These are phyloP conservation scores for Neoascochyta sp. DNA, from an alignment of 2,329 filamentous ascomycete species.

Conservation along the genomic window DNA sequence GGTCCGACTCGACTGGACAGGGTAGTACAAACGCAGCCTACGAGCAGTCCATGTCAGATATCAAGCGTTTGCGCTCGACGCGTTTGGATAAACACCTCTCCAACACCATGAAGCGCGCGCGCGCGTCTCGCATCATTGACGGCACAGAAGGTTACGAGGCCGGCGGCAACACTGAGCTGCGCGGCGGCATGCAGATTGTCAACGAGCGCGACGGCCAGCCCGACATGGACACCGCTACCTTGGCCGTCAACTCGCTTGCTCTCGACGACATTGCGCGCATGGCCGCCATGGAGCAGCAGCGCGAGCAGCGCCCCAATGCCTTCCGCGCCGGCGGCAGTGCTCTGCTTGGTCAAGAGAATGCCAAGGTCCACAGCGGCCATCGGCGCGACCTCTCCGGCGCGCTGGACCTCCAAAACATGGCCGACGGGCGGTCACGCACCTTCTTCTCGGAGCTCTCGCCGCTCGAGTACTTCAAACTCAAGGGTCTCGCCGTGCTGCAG, in stretches of 20 bases:
- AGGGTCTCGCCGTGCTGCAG: slow-evolving; percentile 88
- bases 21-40: slow-evolving; percentile 63
- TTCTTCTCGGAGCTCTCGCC: slow-evolving; percentile 97
- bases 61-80: slow-evolving; percentile 85
- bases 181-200: slow-evolving; percentile 68
- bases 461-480: slow-evolving; percentile 94
- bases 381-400: slow-evolving; percentile 63
- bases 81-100: slow-evolving; percentile 92
- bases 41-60: slow-evolving; percentile 94
- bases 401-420: slow-evolving; percentile 49
- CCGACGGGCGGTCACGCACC: slow-evolving; percentile 60
- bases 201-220: slow-evolving; percentile 70
- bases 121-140: slow-evolving; percentile 89
- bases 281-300: slow-evolving; percentile 89
- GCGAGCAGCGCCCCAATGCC: slow-evolving; percentile 79
- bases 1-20: slow-evolving; percentile 54
- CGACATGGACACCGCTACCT: slow-evolving; percentile 74
- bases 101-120: slow-evolving; percentile 83
- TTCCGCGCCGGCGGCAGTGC: slow-evolving; percentile 72
- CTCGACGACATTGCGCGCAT: slow-evolving; percentile 95
- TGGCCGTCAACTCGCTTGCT: slow-evolving; percentile 87
- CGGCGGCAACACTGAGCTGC: slow-evolving; percentile 60
- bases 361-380: slow-evolving; percentile 66
- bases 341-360: slow-evolving; percentile 58
- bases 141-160: slow-evolving; percentile 72